phyloP scores from a whole-genome alignment of 2,329 filamentous ascomycete species.

The Colletotrichum brevisporum region DNA sequence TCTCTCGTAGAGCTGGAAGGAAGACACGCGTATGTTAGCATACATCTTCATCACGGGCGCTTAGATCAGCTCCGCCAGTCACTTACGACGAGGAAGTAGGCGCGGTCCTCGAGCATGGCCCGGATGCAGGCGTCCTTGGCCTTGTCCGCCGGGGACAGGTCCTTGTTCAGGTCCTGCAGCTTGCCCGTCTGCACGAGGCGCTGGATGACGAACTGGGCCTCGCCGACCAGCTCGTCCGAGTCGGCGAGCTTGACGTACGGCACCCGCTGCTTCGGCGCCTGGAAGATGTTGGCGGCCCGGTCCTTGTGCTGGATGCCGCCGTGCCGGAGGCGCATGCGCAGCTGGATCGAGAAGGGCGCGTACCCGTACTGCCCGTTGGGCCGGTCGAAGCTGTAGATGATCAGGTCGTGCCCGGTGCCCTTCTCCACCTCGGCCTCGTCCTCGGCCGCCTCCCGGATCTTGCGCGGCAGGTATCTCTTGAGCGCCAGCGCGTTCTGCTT shows the following conservation, averaged over 20 bases:
- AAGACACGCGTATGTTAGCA: background rate
- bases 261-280: slow-evolving; percentile 43
- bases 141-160: slow-evolving; percentile 29
- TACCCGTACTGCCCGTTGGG: slow-evolving; percentile 40
- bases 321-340: slow-evolving; percentile 44
- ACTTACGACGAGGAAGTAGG: slow-evolving; percentile 43
- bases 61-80: background rate
- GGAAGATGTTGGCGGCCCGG: slow-evolving; percentile 36
- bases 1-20: slow-evolving; percentile 42
- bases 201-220: slow-evolving; percentile 42
- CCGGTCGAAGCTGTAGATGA: slow-evolving; percentile 43
- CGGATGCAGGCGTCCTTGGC: slow-evolving; percentile 41
- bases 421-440: slow-evolving; percentile 41
- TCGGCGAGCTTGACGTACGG: slow-evolving; percentile 43
- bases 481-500: slow-evolving; percentile 39
- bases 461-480: slow-evolving; percentile 38
- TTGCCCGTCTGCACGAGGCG: slow-evolving; percentile 41
- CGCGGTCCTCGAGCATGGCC: slow-evolving; percentile 42
- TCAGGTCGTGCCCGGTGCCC: slow-evolving; percentile 37
- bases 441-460: slow-evolving; percentile 38
- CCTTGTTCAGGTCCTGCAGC: slow-evolving; percentile 38
- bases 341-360: slow-evolving; percentile 42
- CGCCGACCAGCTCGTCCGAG: slow-evolving; percentile 42
- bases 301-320: slow-evolving; percentile 41
- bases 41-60: background rate